phyloP scores from a whole-genome alignment of 2,329 filamentous ascomycete genomes.

The Ophiocordyceps robertsii region DNA sequence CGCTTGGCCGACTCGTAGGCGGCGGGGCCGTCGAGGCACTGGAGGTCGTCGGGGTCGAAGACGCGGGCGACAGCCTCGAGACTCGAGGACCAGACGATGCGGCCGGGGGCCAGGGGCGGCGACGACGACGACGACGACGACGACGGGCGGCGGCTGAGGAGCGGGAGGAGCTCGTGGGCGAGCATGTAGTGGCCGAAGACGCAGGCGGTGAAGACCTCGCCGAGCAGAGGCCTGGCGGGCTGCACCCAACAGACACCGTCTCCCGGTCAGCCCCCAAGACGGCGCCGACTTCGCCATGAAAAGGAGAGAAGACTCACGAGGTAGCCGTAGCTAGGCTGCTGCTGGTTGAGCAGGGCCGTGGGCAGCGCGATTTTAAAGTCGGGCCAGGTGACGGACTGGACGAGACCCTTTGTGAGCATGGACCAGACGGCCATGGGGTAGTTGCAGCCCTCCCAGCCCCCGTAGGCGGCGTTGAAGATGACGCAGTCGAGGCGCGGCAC shows the following conservation, averaged over 20 bases:
- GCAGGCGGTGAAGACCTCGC: constrained; percentile 80
- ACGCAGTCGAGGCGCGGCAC: constrained; percentile 65
- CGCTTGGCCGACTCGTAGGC: constrained; percentile 85
- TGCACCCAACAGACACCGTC: too few species aligned
- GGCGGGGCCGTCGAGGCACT: constrained; percentile 46
- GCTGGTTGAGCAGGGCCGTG: constrained; percentile 29
- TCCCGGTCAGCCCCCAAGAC: too few species aligned
- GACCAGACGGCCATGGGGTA: constrained; percentile 46
- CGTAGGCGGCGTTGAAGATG: constrained; percentile 79
- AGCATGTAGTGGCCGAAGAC: constrained; percentile 93
- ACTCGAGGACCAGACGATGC: constrained; percentile 80
- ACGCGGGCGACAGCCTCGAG: constrained; percentile 48
- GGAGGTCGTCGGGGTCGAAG: constrained; percentile 59
- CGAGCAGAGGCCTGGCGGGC: constrained; percentile 45
- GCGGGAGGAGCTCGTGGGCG: constrained; percentile 62
- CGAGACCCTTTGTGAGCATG: constrained; percentile 43
- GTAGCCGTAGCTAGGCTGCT: constrained; percentile 17
- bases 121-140: constrained; percentile 8
- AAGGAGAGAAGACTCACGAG: constrained; percentile 1
- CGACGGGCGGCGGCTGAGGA: constrained; percentile 41
- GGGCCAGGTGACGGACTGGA: constrained; percentile 63
- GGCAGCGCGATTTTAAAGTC: constrained; percentile 54
- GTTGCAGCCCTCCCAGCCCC: constrained; percentile 70
- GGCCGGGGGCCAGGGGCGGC: constrained; percentile 31
- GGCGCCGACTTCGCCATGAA: too few species aligned